These are phyloP conservation scores for Piloderma croceum DNA, from an alignment of 768 basidiomycete species.

Conservation along the genomic window DNA sequence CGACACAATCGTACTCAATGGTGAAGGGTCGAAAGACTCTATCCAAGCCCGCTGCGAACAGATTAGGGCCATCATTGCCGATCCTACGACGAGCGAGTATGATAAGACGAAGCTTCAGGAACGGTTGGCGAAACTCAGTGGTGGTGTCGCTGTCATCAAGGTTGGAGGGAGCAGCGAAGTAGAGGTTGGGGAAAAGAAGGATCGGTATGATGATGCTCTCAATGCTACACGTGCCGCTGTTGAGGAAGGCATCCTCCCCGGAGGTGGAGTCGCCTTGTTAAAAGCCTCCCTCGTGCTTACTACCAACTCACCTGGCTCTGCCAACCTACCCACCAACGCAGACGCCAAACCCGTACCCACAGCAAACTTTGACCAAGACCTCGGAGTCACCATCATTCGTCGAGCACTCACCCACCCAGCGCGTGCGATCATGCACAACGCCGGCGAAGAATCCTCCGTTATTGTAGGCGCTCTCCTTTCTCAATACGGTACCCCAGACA, in stretches of 20 bases:
- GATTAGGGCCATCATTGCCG: slow-evolving; percentile 80
- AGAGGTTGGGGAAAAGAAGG: slow-evolving; percentile 99
- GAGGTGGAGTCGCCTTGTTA: slow-evolving; percentile 86
- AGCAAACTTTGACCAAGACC: slow-evolving; percentile 94
- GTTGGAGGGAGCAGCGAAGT: slow-evolving; percentile 93
- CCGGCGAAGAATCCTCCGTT: slow-evolving; percentile 90
- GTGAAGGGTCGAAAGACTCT: slow-evolving; percentile 83
- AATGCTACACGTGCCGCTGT: slow-evolving; percentile 97
- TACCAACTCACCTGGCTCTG: slow-evolving; percentile 46
- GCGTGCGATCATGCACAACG: slow-evolving; percentile 87
- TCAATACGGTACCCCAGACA: slow-evolving; percentile 64
- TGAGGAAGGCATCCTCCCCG: slow-evolving; percentile 96
- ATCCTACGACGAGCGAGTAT: slow-evolving; percentile 93
- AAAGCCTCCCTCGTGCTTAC: slow-evolving; percentile 73
- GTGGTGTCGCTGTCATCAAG: slow-evolving; percentile 98
- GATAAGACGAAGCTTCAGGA: slow-evolving; percentile 95
- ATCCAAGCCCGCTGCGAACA: slow-evolving; percentile 95
- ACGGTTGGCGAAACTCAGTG: slow-evolving; percentile 90
- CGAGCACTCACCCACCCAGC: slow-evolving; percentile 80
- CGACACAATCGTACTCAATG: slow-evolving; percentile 93
- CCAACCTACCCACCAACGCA: slow-evolving; percentile 43
- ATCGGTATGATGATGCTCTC: slow-evolving; percentile 93
- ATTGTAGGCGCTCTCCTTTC: slow-evolving; percentile 83
- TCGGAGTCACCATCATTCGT: slow-evolving; percentile 90
- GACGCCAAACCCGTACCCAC: slow-evolving; percentile 68